Base-by-base conservation (phyloP, 768 basidiomycete species). In the Nevesoporus exiguus region DNA sequence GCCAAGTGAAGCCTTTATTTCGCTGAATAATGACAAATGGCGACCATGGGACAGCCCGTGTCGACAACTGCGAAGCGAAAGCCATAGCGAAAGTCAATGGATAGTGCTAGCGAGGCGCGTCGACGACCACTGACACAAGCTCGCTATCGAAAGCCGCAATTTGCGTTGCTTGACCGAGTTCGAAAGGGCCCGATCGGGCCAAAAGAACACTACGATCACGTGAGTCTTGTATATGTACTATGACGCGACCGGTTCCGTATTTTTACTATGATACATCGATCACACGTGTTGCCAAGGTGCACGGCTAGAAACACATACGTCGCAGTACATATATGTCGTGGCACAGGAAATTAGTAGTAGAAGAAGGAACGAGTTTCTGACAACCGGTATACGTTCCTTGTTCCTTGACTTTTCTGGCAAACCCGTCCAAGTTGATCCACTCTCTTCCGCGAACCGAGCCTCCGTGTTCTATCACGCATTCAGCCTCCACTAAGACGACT, bases 361-460 rank as follows among this genome's bases (percentile, higher is more conserved):
- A 31, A 5, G 11, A 31, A 6, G 30, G 5, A 31, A 11, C 7
- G 11, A 6, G 30, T 11, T 5, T 31, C 7, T 11, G 30, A n/a
- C n/a, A n/a, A n/a, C n/a, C 30, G 7, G 30, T 11, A 11, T 31
- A 31, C 11, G 30, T 31, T 31, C n/a, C n/a, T 31, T 31, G 30
- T 31, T 31, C 30, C 30, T 31, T 31, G 30, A 31, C n/a, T 6
- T 25, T 42, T 24, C 13, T 25, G n/a, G n/a, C 24, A 43, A 43
- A 19, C 27, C 22, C 3, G 15, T 17, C n/a, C n/a, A n/a, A n/a
- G 27, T 10, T 40, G 82, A 9, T 79, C 61, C 51, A 84, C 74
- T 59, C 36, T 17, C 7, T 29, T 30, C 40, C 51, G 24, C 3
- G 39, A 40, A 22, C 19, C 19, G 10, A 40, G 34, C 14, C 3